Evolutionary conservation across 306 rosid genomes (phyloP), one percentile per base, ranked within the genome.

Genomic region (Myrica gale): DNA sequence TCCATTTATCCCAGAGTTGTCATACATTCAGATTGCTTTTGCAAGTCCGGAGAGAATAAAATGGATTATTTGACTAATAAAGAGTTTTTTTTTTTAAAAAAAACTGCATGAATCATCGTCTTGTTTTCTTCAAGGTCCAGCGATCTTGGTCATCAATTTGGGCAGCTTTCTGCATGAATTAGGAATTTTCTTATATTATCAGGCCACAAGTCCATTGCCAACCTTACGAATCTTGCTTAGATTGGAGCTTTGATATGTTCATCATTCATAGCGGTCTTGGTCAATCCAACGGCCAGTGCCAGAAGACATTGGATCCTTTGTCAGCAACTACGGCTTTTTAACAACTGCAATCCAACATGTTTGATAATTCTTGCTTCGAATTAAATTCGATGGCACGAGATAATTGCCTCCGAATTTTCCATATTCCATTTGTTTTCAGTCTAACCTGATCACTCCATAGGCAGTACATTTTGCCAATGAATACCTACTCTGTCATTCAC

Each of bases 221-320:
- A 9, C 19, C 26, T n/a, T 55, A 1, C 32, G 7, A 5, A 3
- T 55, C 61, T 50, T 50, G 54, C 26, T 55, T 19, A 55, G 19
- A 55, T 55, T 19, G 19, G 61, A 19, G 61, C 61, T n/a, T 32
- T 13, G 21, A n/a, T 16, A 53, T 12, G 19, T 53, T 53, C 21
- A 53, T 5, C 57, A 16, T 53, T 48, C 57, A 0, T 17, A 5
- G 57, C 17, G 19, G 6, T 53, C 57, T 53, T 53, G 19, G 5
- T 53, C 57, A 53, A 53, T n/a, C 68, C 68, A 32, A 61, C 10
- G 68, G 32, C 68, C 8, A 5, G 43, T 65, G 21, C 50, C 21
- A 41, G 17, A 41, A 65, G 70, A 41, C 70, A 41, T 17, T n/a
- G 21, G 26, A 42, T 66, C 50, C 42, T 63, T 66, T 66, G 70